phyloP scores from a whole-genome alignment of 805 yeast genomes.

The Spathaspora boniae region DNA sequence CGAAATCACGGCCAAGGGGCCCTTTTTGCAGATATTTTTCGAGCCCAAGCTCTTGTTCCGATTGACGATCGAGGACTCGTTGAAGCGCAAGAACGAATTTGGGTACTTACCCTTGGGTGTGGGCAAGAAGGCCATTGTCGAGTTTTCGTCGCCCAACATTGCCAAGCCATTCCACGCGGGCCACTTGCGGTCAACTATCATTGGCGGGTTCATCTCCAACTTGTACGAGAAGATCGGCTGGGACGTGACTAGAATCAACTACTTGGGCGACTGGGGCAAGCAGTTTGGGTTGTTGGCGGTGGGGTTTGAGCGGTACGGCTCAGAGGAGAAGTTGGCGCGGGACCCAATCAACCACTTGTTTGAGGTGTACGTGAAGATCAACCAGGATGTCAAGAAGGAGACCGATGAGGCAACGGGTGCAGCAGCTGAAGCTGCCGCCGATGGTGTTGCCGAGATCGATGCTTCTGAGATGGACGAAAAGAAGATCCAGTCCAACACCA shows the following conservation, averaged over 20 bases:
- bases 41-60: conserved; percentile 62
- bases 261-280: conserved; percentile 99
- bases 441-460: conserved; percentile 5
- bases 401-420: conserved; percentile 41
- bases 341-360: conserved; percentile 95
- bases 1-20: conserved; percentile 79
- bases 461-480: conserved; percentile 8
- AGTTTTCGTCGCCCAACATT: conserved; percentile 96
- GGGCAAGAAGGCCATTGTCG: conserved; percentile 71
- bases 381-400: conserved; percentile 68
- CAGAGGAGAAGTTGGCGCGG: conserved; percentile 59
- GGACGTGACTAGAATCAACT: conserved; percentile 89
- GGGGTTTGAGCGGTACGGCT: conserved; percentile 85
- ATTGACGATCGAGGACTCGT: conserved; percentile 65
- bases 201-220: conserved; percentile 92
- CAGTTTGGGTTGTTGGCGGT: conserved; percentile 96
- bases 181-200: conserved; percentile 94
- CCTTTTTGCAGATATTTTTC: conserved; percentile 87
- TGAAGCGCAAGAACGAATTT: conserved; percentile 56
- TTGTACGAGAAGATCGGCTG: conserved; percentile 88
- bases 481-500: conserved; percentile 38
- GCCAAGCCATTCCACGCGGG: conserved; percentile 99
- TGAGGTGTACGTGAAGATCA: conserved; percentile 86
- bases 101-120: conserved; percentile 76
- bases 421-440: conserved; percentile 12